Base-by-base conservation (phyloP, 202 grass and related monocot species). In the Alloteropsis angusta region DNA sequence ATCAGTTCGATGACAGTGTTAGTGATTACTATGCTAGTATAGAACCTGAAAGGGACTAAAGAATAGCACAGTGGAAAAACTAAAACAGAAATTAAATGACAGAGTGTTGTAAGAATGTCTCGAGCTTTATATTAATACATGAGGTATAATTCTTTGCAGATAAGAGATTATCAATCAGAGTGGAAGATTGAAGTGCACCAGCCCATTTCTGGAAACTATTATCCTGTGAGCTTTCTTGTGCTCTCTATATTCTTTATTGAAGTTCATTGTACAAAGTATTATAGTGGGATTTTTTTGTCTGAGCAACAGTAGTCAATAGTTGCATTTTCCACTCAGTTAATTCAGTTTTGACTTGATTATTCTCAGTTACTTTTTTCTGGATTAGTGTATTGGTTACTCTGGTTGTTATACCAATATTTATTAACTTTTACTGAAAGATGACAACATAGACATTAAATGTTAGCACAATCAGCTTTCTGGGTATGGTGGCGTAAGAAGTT, bases 161-260 rank as follows among this genome's bases (percentile, higher is more conserved):
- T 97, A 73, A 74, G 94, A 65, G 91, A 97, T 92, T 97, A 97
- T 77, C 92, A 85, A 77, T 55, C 86, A 16, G 91, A 97, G 32
- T 94, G 91, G 94, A 80, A 97, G 28, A 88, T 97, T 16, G 59
- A 97, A 80, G 91, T 97, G 25, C 78, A 93, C 77, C 94, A 97
- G 83, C 94, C 91, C 75, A 84, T 94, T 63, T 89, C 94, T 78
- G 94, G 94, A 82, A 97, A 97, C 74, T 97, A 97, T 80, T 97
- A 97, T 79, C 94, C 94, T 72, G 94, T 97, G 77, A 85, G 88
- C 39, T 90, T 69, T 71, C 68, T 34, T 69, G 45, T 74, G 16
- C 56, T 71, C 54, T 18, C 22, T 85, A 16, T 54, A 75, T 53
- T 71, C 77, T 74, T 53, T 69, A 65, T n/a, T 21, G 7, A 82